Conservation (phyloP, 345 rosid genomes). For the Populus tremula region DNA sequence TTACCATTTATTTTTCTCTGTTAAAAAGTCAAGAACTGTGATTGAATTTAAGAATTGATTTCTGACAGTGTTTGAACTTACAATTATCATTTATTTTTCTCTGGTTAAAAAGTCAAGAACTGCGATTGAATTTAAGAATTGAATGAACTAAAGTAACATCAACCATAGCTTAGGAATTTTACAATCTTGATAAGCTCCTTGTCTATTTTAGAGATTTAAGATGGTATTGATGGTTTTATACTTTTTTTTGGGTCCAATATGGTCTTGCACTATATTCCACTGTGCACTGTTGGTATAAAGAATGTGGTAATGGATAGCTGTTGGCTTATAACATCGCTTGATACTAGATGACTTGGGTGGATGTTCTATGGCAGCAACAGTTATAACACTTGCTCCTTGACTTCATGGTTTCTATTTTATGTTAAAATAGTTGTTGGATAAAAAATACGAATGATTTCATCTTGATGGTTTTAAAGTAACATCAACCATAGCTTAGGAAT, state of each 20-base stretch:
- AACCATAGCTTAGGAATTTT: neutral
- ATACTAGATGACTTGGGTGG: neutral
- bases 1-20: neutral
- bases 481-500: too few relatives aligned
- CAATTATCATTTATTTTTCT: neutral
- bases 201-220: neutral
- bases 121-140: neutral
- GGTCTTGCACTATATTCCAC: neutral
- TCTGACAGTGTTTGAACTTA: neutral
- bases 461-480: too few relatives aligned
- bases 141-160: neutral
- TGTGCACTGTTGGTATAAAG: neutral
- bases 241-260: neutral
- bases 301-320: neutral
- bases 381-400: neutral
- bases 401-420: neutral
- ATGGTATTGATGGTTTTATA: neutral
- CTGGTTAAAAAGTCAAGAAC: neutral
- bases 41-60: neutral
- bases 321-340: neutral
- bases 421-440: neutral
- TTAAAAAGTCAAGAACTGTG: neutral
- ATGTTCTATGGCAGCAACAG: neutral
- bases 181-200: neutral
- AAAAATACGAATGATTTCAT: neutral